Base-by-base conservation (phyloP, 129 eudicot species). In the Ambrosia artemisiifolia region DNA sequence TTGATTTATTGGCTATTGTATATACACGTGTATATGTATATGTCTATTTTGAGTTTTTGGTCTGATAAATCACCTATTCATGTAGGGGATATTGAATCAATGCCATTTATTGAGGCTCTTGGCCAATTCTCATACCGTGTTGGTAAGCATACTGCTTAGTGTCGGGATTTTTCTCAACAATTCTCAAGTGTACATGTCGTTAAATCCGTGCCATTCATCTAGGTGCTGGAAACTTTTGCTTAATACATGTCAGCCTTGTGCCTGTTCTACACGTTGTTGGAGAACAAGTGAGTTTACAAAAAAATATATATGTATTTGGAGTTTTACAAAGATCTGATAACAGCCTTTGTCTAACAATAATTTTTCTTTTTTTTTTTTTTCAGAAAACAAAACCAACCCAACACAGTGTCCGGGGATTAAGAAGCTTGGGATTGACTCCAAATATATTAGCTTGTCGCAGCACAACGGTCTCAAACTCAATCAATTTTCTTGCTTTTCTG, bases 351-450 rank as follows among this genome's bases (percentile, higher is more conserved):
- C 11, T 47, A 35, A 50, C 30, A 13, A 10, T 63, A 24, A 49
- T 20, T 14, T 0, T 33, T 9, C 19, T 17, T 38, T 32, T 70
- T 53, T 49, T 24, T 24, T 67, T 36, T 78, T 0, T 71, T 60
- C 88, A 94, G 98, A 94, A 94, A 88, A 94, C 98, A 63, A 94
- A 94, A 79, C 98, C 98, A 56, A 94, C 98, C 35, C 98, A 94
- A 65, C 98, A 94, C 75, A 94, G 98, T 85, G 96, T 94, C 56
- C 76, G 95, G 59, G 98, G 96, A 43, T 77, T 94, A 65, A 78
- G 98, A 79, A 90, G 98, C 88, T 77, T 85, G 82, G 98, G 98
- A 66, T 78, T 90, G 72, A 84, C 87, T 5, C 96, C 98, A 40
- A 71, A 94, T 71, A 82, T 94, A 62, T 81, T 94, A 76, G 98